Evolutionary conservation across 345 rosid species (phyloP).

Genomic region (Eucalyptus viminalis): DNA sequence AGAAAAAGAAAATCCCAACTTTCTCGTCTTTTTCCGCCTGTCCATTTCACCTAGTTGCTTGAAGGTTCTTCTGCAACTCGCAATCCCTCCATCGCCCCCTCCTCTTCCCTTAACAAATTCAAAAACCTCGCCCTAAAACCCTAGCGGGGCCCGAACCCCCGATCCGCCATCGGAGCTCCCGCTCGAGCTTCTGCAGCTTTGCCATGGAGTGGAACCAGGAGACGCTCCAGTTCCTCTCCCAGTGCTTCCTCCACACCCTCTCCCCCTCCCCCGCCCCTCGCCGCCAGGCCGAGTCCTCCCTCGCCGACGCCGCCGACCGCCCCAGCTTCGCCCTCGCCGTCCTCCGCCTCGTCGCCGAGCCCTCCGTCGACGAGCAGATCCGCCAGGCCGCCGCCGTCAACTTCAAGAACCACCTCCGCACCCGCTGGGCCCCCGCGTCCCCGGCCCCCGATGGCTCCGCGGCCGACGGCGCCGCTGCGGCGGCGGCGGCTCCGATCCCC

Average conservation of each 20-base stretch:
- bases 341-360: slow-evolving; percentile 69
- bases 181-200: not conserved
- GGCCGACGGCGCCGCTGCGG: slow-evolving; percentile 7
- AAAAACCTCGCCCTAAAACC: not conserved
- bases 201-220: slow-evolving; percentile 55
- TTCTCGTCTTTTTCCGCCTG: rapidly evolving
- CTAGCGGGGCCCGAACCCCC: not conserved
- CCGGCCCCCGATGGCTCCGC: slow-evolving; percentile 7
- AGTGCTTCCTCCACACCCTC: slow-evolving; percentile 75
- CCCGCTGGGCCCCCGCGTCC: slow-evolving; percentile 57
- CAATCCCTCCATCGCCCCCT: not conserved
- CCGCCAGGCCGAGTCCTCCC: slow-evolving; percentile 64
- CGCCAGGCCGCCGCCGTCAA: slow-evolving; percentile 94
- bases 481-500: slow-evolving; percentile 21
- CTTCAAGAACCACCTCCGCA: slow-evolving; percentile 86
- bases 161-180: not conserved
- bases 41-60: not conserved
- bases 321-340: slow-evolving; percentile 77
- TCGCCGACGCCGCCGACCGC: slow-evolving; percentile 44
- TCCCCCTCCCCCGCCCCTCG: slow-evolving; percentile 74
- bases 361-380: slow-evolving; percentile 69
- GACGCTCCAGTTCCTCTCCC: slow-evolving; percentile 65
- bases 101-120: not conserved
- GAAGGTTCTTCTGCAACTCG: not conserved
- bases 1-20: not conserved